Evolutionary conservation across 2,329 filamentous ascomycete genomes (phyloP).

Genomic region (Fusarium caatingaense): DNA sequence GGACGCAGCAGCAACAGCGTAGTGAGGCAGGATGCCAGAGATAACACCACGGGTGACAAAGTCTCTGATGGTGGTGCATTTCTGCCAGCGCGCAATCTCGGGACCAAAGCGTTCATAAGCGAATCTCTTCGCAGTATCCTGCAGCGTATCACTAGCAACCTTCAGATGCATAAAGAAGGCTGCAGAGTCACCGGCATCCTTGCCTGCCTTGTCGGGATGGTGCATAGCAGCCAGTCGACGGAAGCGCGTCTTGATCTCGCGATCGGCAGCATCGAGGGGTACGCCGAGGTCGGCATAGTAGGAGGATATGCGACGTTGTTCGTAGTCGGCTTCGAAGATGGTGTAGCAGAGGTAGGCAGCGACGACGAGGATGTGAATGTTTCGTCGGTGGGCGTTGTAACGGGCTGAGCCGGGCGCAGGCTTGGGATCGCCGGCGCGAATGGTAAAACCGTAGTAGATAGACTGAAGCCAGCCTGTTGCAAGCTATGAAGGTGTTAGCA

Average conservation of each 20-base stretch:
- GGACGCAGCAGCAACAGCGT: slow-evolving; percentile 65
- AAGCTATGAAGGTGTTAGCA: slow-evolving; percentile 64
- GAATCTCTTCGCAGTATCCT: slow-evolving; percentile 81
- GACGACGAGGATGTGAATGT: slow-evolving; percentile 86
- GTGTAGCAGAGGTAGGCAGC: slow-evolving; percentile 89
- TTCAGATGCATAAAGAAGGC: slow-evolving; percentile 83
- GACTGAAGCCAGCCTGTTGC: slow-evolving; percentile 81
- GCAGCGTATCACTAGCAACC: slow-evolving; percentile 82
- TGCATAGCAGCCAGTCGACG: slow-evolving; percentile 76
- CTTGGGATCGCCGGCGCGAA: slow-evolving; percentile 87
- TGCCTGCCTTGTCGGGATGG: slow-evolving; percentile 86
- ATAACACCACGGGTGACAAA: slow-evolving; percentile 75
- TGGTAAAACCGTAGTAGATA: slow-evolving; percentile 87
- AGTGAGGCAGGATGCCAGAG: slow-evolving; percentile 70
- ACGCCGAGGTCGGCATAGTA: slow-evolving; percentile 85
- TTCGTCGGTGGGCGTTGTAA: slow-evolving; percentile 78
- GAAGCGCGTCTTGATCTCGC: slow-evolving; percentile 85
- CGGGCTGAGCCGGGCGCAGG: slow-evolving; percentile 76
- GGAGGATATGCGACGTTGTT: slow-evolving; percentile 75
- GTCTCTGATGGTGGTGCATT: slow-evolving; percentile 76
- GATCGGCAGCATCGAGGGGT: slow-evolving; percentile 74
- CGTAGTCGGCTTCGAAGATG: slow-evolving; percentile 89
- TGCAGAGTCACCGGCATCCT: slow-evolving; percentile 48
- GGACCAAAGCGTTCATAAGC: slow-evolving; percentile 92
- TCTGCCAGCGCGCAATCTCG: slow-evolving; percentile 72